Conservation (phyloP, 78 protist genomes). For the Emiliania huxleyi region DNA sequence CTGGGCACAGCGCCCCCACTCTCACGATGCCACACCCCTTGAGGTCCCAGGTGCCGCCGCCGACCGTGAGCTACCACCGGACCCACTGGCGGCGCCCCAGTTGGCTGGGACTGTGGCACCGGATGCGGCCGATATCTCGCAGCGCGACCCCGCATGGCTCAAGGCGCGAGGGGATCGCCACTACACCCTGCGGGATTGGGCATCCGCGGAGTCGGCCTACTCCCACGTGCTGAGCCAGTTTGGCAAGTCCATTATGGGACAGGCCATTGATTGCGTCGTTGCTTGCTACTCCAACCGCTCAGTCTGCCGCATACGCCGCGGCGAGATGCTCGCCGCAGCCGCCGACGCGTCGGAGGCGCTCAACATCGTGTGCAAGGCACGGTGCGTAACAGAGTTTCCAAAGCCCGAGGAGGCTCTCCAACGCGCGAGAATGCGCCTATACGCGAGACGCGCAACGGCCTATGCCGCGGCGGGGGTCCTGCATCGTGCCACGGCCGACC, state of each 20-base stretch:
- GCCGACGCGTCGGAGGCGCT: not conserved
- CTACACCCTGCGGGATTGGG: not conserved
- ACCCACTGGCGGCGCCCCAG: not conserved
- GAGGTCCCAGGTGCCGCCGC: too few species aligned
- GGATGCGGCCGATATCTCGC: not conserved
- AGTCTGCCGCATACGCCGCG: not conserved
- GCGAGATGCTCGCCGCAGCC: not conserved
- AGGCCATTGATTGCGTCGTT: conserved; percentile 11
- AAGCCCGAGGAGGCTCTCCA: not conserved
- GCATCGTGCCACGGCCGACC: not conserved
- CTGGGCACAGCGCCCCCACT: too few species aligned
- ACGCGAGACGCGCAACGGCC: not conserved
- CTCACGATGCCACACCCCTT: too few species aligned
- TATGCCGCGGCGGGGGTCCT: not conserved
- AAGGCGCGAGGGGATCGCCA: conserved; percentile 1
- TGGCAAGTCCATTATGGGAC: not conserved
- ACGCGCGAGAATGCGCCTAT: not conserved
- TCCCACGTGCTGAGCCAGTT: not conserved
- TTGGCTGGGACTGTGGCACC: not conserved
- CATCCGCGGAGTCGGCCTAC: not conserved
- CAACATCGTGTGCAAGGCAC: not conserved
- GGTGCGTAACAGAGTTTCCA: not conserved
- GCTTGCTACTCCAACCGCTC: conserved; percentile 21
- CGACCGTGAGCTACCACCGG: not conserved
- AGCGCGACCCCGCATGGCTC: conserved; percentile 25